Conservation (phyloP, 495 filamentous ascomycete species). For the Aspergillus homomorphus region DNA sequence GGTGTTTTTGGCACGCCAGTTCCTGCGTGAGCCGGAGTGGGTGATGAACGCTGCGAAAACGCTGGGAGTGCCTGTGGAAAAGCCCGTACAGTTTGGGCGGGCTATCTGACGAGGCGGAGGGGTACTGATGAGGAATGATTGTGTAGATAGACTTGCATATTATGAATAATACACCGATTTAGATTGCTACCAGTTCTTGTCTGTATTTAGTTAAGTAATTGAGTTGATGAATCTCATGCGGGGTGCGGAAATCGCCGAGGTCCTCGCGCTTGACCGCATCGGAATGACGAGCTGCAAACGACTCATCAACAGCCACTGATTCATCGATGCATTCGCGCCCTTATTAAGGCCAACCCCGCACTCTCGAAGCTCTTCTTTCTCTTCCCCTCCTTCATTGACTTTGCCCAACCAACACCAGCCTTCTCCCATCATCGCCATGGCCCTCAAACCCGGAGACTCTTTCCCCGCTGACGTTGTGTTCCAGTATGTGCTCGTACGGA, state of each 20-base stretch:
- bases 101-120: conserved; percentile 10
- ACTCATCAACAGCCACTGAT: neutral
- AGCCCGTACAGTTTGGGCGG: conserved; percentile 52
- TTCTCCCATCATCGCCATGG: conserved; percentile 11
- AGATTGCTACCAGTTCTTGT: no score
- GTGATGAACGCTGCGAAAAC: conserved; percentile 57
- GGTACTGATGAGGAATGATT: neutral
- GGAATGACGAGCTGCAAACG: neutral
- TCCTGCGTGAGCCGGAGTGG: conserved; percentile 66
- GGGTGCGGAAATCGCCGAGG: neutral
- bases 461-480: conserved; percentile 80
- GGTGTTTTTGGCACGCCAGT: conserved; percentile 63
- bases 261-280: neutral
- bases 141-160: neutral
- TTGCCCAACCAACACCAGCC: neutral
- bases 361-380: neutral
- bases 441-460: conserved; percentile 68
- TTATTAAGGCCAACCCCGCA: neutral
- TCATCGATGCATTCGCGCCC: neutral
- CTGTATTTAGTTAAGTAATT: neutral
- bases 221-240: neutral
- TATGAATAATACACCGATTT: no score
- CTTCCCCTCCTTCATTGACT: neutral
- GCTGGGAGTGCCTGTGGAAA: conserved; percentile 55
- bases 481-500: conserved; percentile 46